Percentiles rank a stretch among this genome's conserved stretches.
phyloP scores from a whole-genome alignment of 2,329 filamentous ascomycete genomes.

The Cladophialophora bantiana region DNA sequence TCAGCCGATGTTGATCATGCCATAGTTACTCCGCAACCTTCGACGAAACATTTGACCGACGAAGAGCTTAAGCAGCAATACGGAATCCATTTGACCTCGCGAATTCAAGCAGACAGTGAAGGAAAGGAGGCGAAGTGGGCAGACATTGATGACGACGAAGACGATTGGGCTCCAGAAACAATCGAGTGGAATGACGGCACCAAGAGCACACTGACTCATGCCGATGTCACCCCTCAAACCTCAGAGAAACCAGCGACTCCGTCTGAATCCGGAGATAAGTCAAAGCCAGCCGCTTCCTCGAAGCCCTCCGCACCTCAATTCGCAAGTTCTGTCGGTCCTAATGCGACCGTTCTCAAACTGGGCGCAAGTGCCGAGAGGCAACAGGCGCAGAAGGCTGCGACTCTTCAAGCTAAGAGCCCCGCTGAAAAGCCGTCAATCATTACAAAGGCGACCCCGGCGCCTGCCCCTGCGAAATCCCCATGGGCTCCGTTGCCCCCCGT shows the following conservation, averaged over 20 bases:
- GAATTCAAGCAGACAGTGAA: conserved; percentile 67
- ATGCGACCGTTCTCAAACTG: conserved; percentile 57
- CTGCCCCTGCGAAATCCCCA: conserved; percentile 81
- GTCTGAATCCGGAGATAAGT: conserved; percentile 36
- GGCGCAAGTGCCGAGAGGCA: conserved; percentile 55
- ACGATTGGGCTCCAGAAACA: conserved; percentile 69
- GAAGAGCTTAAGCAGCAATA: conserved; percentile 74
- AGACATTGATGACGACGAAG: conserved; percentile 73
- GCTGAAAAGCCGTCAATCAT: conserved; percentile 61
- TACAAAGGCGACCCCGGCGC: conserved; percentile 52
- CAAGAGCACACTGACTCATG: conserved; percentile 65
- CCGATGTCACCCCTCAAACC: conserved; percentile 40
- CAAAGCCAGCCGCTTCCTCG: conserved; percentile 41
- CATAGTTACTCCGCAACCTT: conserved; percentile 51
- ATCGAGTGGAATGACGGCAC: conserved; percentile 74
- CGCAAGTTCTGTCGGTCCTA: conserved; percentile 56
- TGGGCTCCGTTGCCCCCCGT: conserved; percentile 89
- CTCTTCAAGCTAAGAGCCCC: conserved; percentile 35
- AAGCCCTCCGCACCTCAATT: conserved; percentile 46
- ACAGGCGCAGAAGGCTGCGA: conserved; percentile 54
- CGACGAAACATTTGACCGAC: conserved; percentile 70
- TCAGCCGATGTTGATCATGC: conserved; percentile 53
- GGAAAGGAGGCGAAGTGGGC: conserved; percentile 72
- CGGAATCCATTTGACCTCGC: conserved; percentile 71
- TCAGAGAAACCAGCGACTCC: conserved; percentile 38